Percentiles rank a stretch among this genome's conserved stretches.
Evolutionary conservation across 345 rosid genomes (phyloP).

Genomic region (Nasturtium officinale): DNA sequence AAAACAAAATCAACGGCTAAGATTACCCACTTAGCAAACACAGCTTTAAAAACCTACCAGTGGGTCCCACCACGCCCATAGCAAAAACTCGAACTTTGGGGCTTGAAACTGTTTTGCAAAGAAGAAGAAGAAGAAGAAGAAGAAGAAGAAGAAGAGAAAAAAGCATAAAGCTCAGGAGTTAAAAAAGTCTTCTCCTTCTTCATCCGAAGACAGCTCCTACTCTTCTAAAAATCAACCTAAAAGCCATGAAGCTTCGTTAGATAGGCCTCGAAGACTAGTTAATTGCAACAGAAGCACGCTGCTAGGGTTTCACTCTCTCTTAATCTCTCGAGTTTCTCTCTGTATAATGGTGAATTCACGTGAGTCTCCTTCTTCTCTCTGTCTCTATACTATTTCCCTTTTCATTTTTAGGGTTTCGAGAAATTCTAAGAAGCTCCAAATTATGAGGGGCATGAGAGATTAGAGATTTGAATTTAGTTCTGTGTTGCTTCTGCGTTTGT

Average conservation of each 20-base stretch:
- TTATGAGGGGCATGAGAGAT: not conserved
- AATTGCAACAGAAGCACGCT: conserved; percentile 16
- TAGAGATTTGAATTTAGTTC: conserved; percentile 19
- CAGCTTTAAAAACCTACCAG: conserved; percentile 1
- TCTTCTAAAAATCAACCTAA: conserved; percentile 9
- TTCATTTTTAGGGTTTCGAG: conserved; percentile 27
- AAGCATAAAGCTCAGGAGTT: not conserved
- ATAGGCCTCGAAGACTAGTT: not conserved
- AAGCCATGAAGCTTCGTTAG: conserved; percentile 19
- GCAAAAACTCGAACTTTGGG: conserved; percentile 18
- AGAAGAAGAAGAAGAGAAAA: conserved; percentile 3
- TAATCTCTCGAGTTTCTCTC: conserved; percentile 1
- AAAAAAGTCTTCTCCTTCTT: conserved; percentile 15
- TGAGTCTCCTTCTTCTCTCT: conserved; percentile 17
- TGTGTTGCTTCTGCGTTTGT: not conserved
- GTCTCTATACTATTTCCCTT: not conserved
- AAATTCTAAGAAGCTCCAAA: not conserved
- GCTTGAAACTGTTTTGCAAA: not conserved
- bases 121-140: conserved; percentile 1
- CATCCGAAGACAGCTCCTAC: not conserved
- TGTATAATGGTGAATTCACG: conserved; percentile 27
- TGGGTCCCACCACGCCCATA: conserved; percentile 31
- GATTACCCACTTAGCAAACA: not conserved
- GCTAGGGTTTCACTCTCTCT: conserved; percentile 26
- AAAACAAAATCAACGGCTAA: conserved; percentile 10